Evolutionary conservation across 2,329 filamentous ascomycete genomes (phyloP).

Genomic region (Fusarium liriodendri): DNA sequence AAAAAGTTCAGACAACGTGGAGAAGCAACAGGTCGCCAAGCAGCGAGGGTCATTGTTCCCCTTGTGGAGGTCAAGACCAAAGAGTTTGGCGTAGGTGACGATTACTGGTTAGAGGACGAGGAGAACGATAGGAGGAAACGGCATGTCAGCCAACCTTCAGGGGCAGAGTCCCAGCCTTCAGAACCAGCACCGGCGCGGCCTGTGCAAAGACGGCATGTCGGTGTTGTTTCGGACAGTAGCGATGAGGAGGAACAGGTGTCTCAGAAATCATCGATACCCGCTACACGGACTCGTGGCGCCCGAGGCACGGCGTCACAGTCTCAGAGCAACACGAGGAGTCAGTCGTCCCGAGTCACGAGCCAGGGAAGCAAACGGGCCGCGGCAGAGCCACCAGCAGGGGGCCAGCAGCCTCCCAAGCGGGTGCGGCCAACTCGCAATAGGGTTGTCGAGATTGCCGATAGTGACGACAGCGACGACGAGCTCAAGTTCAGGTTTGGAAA

Average conservation of each 20-base stretch:
- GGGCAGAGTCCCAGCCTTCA: conserved; percentile 29
- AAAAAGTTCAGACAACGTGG: conserved; percentile 82
- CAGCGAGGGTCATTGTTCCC: conserved; percentile 70
- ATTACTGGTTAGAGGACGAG: conserved; percentile 77
- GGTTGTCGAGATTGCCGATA: conserved; percentile 50
- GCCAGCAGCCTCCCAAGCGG: conserved; percentile 48
- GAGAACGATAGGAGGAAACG: conserved; percentile 46
- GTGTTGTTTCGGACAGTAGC: conserved; percentile 52
- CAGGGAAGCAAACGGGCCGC: conserved; percentile 51
- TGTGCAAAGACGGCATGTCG: conserved; percentile 31
- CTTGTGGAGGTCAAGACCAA: conserved; percentile 79
- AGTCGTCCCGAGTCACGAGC: conserved; percentile 42
- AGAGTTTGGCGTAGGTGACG: conserved; percentile 78
- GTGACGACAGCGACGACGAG: conserved; percentile 66
- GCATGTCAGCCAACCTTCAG: conserved; percentile 40
- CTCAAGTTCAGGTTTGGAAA: conserved; percentile 67
- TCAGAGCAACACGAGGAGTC: conserved; percentile 44
- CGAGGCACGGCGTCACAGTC: conserved; percentile 43
- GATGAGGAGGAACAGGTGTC: conserved; percentile 44
- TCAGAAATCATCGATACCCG: conserved; percentile 6
- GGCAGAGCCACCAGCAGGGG: conserved; percentile 42
- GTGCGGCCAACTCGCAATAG: conserved; percentile 51
- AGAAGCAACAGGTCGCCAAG: conserved; percentile 55
- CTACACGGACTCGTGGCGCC: conserved; percentile 39
- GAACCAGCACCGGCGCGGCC: conserved; percentile 15